Evolutionary conservation across 768 basidiomycete species (phyloP).

Genomic region (Tricholoma bakamatsutake): DNA sequence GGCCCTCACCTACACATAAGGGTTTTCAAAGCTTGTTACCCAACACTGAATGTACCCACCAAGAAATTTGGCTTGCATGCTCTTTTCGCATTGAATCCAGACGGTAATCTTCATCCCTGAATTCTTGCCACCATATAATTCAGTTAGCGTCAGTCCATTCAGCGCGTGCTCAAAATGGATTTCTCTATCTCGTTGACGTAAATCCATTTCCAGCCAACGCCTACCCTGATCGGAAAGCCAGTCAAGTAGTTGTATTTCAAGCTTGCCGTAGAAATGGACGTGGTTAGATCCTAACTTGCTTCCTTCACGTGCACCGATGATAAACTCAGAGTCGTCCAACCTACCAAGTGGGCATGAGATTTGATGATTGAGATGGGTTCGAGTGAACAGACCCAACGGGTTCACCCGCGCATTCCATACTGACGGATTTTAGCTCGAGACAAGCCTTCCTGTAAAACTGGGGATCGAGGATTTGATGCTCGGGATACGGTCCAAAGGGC

Average conservation of each 20-base stretch:
- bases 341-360: constrained; percentile 18
- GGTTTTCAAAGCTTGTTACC: background rate
- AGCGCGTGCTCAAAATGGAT: constrained; percentile 17
- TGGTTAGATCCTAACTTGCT: constrained; percentile 16
- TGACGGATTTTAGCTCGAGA: constrained; percentile 6
- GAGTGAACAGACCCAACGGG: constrained; percentile 16
- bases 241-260: constrained; percentile 36
- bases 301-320: constrained; percentile 21
- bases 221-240: constrained; percentile 48
- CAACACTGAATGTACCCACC: constrained; percentile 21
- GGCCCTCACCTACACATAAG: constrained; percentile 4
- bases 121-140: constrained; percentile 24
- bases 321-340: constrained; percentile 42
- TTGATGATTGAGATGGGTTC: background rate
- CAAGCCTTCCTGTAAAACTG: constrained; percentile 7
- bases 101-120: constrained; percentile 31
- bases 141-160: constrained; percentile 28
- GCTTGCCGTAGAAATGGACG: constrained; percentile 46
- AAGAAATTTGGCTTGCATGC: constrained; percentile 35
- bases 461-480: constrained; percentile 19
- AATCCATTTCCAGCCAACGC: constrained; percentile 35
- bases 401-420: constrained; percentile 12
- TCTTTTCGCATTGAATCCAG: constrained; percentile 36
- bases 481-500: constrained; percentile 29
- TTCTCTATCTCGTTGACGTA: constrained; percentile 33